Evolutionary conservation across 352 stramenopile species (phyloP).

Genomic region (Pythium insidiosum): DNA sequence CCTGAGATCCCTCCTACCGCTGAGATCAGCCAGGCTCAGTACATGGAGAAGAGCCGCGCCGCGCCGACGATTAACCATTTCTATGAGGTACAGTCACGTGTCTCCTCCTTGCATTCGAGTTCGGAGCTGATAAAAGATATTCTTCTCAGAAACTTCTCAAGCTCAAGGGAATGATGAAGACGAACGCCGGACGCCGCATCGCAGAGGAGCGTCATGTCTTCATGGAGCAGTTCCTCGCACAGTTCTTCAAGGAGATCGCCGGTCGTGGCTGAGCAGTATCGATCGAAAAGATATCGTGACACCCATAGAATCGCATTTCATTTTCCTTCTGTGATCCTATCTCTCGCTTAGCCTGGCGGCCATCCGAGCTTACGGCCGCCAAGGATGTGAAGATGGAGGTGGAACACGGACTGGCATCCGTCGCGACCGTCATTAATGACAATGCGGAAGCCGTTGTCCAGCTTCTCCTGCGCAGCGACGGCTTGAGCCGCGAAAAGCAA

Average conservation of each 20-base stretch:
- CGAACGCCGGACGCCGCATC: conserved; percentile 51
- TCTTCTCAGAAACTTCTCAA: conserved; percentile 90
- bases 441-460: conserved; percentile 92
- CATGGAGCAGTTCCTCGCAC: conserved; percentile 79
- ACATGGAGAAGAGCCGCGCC: conserved; percentile 66
- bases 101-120: no score
- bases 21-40: conserved; percentile 67
- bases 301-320: neutral
- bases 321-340: neutral
- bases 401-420: conserved; percentile 87
- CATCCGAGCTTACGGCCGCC: conserved; percentile 91
- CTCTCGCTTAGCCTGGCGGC: conserved; percentile 77
- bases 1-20: conserved; percentile 35
- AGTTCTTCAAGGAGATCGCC: conserved; percentile 77
- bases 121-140: no score
- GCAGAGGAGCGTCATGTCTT: conserved; percentile 78
- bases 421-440: conserved; percentile 97
- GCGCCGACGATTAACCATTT: conserved; percentile 86
- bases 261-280: conserved; percentile 23
- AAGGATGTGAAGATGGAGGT: conserved; percentile 94
- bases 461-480: conserved; percentile 89
- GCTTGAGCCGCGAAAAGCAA: conserved; percentile 91
- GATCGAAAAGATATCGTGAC: conserved; percentile 4
- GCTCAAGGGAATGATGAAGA: conserved; percentile 86
- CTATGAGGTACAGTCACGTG: no score